phyloP scores from a whole-genome alignment of 139 green algal species.

The Volvox africanus region DNA sequence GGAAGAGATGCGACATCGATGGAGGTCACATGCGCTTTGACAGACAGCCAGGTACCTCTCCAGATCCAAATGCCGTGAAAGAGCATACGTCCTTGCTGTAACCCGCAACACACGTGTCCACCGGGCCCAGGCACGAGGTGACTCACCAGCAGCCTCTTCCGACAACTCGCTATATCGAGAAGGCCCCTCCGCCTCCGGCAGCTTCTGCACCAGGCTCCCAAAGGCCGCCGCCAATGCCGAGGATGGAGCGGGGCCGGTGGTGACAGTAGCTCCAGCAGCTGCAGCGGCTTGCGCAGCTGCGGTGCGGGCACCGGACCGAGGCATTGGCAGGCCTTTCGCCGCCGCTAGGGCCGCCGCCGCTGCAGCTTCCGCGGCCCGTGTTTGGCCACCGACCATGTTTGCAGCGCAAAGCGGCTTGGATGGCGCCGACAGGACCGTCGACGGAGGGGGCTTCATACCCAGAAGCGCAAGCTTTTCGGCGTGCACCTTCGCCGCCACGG shows the following conservation, averaged over 20 bases:
- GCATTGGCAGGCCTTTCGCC: not conserved
- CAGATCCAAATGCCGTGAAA: no score
- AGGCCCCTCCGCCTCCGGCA: not conserved
- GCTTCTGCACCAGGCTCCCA: constrained; percentile 11
- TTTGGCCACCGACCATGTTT: not conserved
- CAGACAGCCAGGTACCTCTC: no score
- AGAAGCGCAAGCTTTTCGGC: constrained; percentile 12
- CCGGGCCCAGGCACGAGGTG: not conserved
- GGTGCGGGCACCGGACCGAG: not conserved
- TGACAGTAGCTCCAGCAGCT: not conserved
- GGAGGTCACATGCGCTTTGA: no score
- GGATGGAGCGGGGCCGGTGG: not conserved
- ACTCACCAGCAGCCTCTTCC: constrained; percentile 32
- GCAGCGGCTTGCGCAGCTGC: not conserved
- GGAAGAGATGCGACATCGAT: not conserved
- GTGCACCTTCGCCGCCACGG: not conserved
- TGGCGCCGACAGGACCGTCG: not conserved
- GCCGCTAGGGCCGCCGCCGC: not conserved
- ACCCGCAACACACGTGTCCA: no score
- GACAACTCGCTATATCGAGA: constrained; percentile 15
- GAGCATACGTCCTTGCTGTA: no score
- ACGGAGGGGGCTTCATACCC: not conserved
- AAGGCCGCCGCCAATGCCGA: constrained; percentile 46
- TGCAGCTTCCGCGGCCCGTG: not conserved
- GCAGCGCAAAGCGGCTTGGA: not conserved